phyloP scores from a whole-genome alignment of 2,329 filamentous ascomycete genomes.

The Xylaria polymorpha region DNA sequence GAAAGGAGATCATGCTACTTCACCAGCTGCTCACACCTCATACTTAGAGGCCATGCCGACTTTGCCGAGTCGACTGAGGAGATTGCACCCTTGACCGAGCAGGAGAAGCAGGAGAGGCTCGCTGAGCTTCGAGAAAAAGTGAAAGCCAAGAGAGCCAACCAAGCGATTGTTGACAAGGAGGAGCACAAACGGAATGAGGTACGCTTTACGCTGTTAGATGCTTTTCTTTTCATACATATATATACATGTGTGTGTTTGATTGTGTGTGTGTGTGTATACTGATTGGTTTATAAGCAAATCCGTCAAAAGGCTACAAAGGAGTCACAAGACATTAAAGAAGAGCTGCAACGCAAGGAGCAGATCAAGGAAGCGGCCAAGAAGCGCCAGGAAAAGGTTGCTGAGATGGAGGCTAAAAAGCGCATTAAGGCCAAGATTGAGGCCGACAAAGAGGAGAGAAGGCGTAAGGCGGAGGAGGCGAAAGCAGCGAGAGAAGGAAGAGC shows the following conservation, averaged over 20 bases:
- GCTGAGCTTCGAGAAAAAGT: constrained; percentile 78
- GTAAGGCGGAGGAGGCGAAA: constrained; percentile 87
- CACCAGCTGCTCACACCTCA: constrained; percentile 19
- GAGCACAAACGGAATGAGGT: constrained; percentile 89
- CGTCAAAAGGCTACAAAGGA: constrained; percentile 91
- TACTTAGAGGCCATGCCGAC: constrained; percentile 78
- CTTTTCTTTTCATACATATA: not conserved
- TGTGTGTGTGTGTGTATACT: constrained; percentile 16
- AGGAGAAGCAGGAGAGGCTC: constrained; percentile 86
- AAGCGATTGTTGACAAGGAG: constrained; percentile 79
- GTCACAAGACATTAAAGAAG: constrained; percentile 88
- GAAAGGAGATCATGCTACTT: not conserved
- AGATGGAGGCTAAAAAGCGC: constrained; percentile 85
- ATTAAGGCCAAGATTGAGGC: constrained; percentile 95
- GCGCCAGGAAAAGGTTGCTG: constrained; percentile 86
- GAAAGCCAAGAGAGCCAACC: constrained; percentile 75
- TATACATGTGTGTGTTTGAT: not conserved
- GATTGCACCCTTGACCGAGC: constrained; percentile 88
- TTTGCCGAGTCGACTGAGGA: constrained; percentile 95
- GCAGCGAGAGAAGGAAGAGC: constrained; percentile 83
- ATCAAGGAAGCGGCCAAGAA: constrained; percentile 91
- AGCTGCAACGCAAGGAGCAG: constrained; percentile 86
- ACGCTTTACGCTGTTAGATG: constrained; percentile 36
- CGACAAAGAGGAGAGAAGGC: constrained; percentile 88
- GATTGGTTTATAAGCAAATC: constrained; percentile 65